Evolutionary conservation across 2,329 filamentous ascomycete species (phyloP), one percentile per base, ranked within the genome.

Genomic region (Colletotrichum destructivum): DNA sequence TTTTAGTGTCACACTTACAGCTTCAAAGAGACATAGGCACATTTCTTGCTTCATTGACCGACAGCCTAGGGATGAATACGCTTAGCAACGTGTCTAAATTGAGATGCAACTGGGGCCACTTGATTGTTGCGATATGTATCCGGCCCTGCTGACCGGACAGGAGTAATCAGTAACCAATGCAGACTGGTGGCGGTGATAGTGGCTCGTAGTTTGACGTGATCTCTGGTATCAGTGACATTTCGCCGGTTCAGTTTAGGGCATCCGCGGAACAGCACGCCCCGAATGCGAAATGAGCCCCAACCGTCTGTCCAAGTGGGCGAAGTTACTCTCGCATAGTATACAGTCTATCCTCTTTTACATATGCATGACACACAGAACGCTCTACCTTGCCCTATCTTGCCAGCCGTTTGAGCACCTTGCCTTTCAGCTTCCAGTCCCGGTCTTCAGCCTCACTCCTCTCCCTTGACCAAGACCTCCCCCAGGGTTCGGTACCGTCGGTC

Each of bases 401-500:
- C 31, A 4, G 13, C 56, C 52, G 38, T n/a, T 26, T 38, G 9
- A 5, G 31, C 21, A 13, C 26, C 7, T 18, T 38, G 21, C 49
- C 15, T 42, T 15, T 49, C 42, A 7, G 15, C 15, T 12, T 6
- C 7, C 9, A 9, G 23, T 26, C 3, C 18, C 26, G 2, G 38
- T n/a, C 35, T 40, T 11, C 15, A 42, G 26, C 35, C 60, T 62
- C 47, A 52, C 12, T 60, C 62, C 44, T 71, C 40, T 5, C 63
- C 71, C 63, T 72, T 73, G 47, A 73, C 67, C 69, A 85, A 79
- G 12, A 80, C 78, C 3, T 75, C 76, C 15, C 85, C 84, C 23
- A 86, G 75, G 69, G 81, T 81, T 57, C 87, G 81, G 74, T 88
- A 88, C 73, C 76, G 81, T 66, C 86, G 79, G 78, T 88, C 84